Evolutionary conservation across 345 rosid species (phyloP).

Genomic region (Orychophragmus violaceus): DNA sequence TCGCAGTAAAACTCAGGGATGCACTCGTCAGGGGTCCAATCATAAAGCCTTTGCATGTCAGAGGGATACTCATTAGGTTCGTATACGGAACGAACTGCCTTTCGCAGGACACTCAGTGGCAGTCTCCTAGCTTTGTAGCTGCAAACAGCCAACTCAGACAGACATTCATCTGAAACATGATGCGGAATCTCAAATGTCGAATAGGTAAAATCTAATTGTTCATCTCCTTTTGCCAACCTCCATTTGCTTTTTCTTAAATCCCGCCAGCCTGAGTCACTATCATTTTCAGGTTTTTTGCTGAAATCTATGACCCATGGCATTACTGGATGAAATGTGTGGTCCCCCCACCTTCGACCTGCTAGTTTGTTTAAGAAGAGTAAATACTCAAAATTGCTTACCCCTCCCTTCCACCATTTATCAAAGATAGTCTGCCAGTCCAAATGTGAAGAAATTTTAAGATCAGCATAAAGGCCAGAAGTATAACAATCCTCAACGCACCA

Average conservation of each 20-base stretch:
- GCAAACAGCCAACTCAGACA: constrained; percentile 96
- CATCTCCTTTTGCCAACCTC: constrained; percentile 96
- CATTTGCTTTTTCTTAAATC: constrained; percentile 94
- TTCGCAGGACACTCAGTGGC: constrained; percentile 77
- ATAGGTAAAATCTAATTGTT: constrained; percentile 90
- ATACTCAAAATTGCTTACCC: constrained; percentile 82
- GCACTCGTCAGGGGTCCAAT: constrained; percentile 99
- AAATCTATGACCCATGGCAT: constrained; percentile 98
- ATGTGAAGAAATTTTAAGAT: constrained; percentile 50
- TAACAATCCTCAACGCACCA: constrained; percentile 52
- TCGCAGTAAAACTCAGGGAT: constrained; percentile 92
- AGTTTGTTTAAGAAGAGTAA: constrained; percentile 69
- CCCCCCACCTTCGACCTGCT: constrained; percentile 98
- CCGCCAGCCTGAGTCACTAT: constrained; percentile 78
- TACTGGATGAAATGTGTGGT: constrained; percentile 80
- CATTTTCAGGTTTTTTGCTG: constrained; percentile 64
- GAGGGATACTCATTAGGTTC: constrained; percentile 98
- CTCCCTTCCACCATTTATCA: constrained; percentile 83
- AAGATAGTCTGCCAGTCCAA: constrained; percentile 64
- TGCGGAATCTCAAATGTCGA: constrained; percentile 86
- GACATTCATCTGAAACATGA: constrained; percentile 97
- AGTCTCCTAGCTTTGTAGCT: constrained; percentile 96
- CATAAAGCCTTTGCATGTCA: constrained; percentile 87
- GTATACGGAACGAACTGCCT: constrained; percentile 88
- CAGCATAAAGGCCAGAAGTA: constrained; percentile 50